Percentiles rank a stretch among this genome's conserved stretches.
Evolutionary conservation across 148 eudicot genomes (phyloP).

Genomic region (Hydrangea macrophylla): DNA sequence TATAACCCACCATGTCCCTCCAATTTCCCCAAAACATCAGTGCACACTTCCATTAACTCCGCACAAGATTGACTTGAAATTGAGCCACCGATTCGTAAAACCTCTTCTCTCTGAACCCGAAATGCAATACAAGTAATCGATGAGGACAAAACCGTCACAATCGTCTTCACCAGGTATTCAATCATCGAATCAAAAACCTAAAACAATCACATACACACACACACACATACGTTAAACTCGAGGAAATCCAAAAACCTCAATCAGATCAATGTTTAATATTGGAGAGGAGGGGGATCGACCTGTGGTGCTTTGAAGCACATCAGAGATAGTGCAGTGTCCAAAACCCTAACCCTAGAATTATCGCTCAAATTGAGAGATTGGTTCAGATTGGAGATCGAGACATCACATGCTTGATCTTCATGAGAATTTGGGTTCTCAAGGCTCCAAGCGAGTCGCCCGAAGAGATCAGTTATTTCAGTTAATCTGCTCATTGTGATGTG

Average conservation of each 20-base stretch:
- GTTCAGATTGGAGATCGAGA: constrained; percentile 33
- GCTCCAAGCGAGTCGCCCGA: constrained; percentile 34
- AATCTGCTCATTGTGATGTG: constrained; percentile 24
- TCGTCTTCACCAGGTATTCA: constrained; percentile 37
- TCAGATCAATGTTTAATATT: background rate
- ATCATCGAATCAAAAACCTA: constrained; percentile 46
- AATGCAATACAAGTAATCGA: constrained; percentile 35
- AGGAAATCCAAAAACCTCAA: background rate
- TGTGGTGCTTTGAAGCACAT: constrained; percentile 59
- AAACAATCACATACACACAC: constrained; percentile 7
- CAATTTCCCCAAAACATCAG: constrained; percentile 37
- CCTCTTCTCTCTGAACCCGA: constrained; percentile 24
- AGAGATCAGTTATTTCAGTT: constrained; percentile 38
- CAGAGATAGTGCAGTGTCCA: constrained; percentile 52
- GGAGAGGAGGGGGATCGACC: constrained; percentile 22
- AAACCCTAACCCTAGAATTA: constrained; percentile 40
- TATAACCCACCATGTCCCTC: constrained; percentile 22
- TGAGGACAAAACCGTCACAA: constrained; percentile 41
- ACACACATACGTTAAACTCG: background rate
- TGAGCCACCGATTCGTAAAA: constrained; percentile 38
- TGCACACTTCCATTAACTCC: constrained; percentile 26
- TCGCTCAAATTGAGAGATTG: constrained; percentile 35
- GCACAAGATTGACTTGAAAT: constrained; percentile 25
- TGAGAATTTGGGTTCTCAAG: constrained; percentile 26
- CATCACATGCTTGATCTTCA: constrained; percentile 20